Percentiles rank a stretch among this genome's conserved stretches.
These are phyloP conservation scores for Gamsiella multidivaricata DNA, from an alignment of 192 early-diverging fungal species.

Conservation along the genomic window DNA sequence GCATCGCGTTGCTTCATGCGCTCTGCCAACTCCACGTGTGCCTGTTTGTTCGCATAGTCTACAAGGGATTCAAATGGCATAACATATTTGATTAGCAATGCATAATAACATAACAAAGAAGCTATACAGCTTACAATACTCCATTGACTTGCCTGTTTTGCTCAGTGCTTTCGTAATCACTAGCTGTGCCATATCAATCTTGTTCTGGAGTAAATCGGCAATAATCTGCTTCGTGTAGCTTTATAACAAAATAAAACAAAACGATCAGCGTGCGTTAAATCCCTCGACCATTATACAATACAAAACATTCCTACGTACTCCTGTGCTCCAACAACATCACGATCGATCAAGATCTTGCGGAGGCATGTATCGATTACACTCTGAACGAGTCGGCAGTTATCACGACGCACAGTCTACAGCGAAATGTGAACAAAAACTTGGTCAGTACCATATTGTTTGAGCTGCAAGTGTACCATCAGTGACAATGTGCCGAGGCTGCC, in stretches of 20 bases:
- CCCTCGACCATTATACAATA: background rate
- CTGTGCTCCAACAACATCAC: conserved; percentile 87
- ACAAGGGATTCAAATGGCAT: conserved; percentile 1
- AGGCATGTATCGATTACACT: conserved; percentile 94
- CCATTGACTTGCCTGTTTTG: conserved; percentile 71
- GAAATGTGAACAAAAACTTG: background rate
- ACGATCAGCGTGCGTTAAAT: background rate
- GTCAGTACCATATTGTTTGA: background rate
- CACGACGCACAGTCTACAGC: conserved; percentile 90
- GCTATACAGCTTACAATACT: background rate
- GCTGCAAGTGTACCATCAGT: background rate
- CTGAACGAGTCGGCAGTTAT: conserved; percentile 93
- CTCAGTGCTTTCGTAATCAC: conserved; percentile 96
- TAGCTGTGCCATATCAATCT: conserved; percentile 94
- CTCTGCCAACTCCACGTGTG: conserved; percentile 95
- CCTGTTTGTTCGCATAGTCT: conserved; percentile 96
- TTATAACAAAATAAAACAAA: background rate
- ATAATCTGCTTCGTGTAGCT: conserved; percentile 91
- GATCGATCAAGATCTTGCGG: conserved; percentile 90
- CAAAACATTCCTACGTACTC: conserved; percentile 54
- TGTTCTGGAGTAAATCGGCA: conserved; percentile 94
- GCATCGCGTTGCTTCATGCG: conserved; percentile 96
- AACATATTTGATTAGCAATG: background rate
- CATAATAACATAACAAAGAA: too few relatives aligned
- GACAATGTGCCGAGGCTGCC: background rate